phyloP scores from a whole-genome alignment of 306 rosid species.

The Senna siamea region DNA sequence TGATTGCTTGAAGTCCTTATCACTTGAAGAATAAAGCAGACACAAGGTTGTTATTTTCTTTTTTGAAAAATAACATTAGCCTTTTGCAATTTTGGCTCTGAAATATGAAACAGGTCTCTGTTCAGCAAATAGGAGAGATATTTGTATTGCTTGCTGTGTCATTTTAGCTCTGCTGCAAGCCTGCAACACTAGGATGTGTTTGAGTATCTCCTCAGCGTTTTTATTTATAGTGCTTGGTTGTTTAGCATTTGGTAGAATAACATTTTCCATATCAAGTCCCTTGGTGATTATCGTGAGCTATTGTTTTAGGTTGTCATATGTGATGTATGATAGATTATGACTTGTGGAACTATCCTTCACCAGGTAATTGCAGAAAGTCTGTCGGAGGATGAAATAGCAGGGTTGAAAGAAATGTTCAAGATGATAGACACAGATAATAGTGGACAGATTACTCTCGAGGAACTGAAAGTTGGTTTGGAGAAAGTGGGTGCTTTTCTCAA shows the following conservation, averaged over 20 bases:
- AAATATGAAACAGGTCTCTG: neutral
- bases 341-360: conserved; percentile 37
- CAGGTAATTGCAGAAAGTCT: conserved; percentile 91
- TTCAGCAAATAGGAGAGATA: neutral
- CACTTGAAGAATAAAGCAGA: conserved; percentile 21
- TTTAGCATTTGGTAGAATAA: neutral
- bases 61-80: neutral
- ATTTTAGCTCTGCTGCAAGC: conserved; percentile 4
- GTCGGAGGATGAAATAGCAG: conserved; percentile 95
- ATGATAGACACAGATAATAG: conserved; percentile 91
- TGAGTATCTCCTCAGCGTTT: neutral
- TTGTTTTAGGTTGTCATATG: conserved; percentile 8
- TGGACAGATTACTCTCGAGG: conserved; percentile 88
- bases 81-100: neutral
- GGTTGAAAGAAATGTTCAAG: conserved; percentile 91
- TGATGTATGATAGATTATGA: conserved; percentile 35
- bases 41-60: neutral
- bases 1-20: conserved; percentile 13
- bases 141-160: neutral
- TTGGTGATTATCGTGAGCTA: neutral
- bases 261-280: neutral
- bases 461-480: conserved; percentile 83
- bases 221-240: neutral
- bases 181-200: neutral
- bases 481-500: conserved; percentile 75